phyloP scores from a whole-genome alignment of 768 basidiomycete species.

The Phanerochaete carnosa region DNA sequence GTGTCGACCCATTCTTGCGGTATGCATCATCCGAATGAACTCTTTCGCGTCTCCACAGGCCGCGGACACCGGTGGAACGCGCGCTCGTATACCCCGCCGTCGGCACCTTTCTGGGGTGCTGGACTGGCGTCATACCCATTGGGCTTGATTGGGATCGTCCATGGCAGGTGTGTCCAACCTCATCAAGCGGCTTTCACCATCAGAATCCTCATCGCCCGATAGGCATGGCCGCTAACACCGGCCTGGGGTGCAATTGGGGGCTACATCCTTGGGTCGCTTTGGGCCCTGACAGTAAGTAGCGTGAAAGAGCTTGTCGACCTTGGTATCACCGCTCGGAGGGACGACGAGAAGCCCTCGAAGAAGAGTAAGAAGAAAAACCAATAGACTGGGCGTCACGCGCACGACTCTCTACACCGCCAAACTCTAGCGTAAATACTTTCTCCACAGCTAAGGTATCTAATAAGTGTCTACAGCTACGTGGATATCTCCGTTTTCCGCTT shows the following conservation, averaged over 20 bases:
- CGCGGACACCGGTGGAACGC: slow-evolving; percentile 67
- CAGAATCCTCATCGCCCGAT: neutral
- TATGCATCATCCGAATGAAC: neutral
- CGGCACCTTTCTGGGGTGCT: slow-evolving; percentile 71
- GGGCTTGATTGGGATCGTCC: slow-evolving; percentile 96
- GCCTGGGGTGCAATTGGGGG: slow-evolving; percentile 70
- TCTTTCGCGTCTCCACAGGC: slow-evolving; percentile 27
- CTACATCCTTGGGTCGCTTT: slow-evolving; percentile 57
- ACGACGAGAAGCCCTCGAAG: neutral
- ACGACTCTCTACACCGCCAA: neutral
- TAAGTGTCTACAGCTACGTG: neutral
- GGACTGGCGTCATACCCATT: slow-evolving; percentile 80
- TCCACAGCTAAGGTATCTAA: neutral
- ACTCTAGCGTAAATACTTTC: neutral
- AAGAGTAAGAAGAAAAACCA: slow-evolving; percentile 8
- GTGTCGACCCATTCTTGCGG: neutral
- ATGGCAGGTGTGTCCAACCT: slow-evolving; percentile 74
- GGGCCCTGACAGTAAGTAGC: slow-evolving; percentile 45
- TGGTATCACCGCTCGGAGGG: slow-evolving; percentile 3
- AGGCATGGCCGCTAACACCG: slow-evolving; percentile 85
- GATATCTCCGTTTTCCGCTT: neutral
- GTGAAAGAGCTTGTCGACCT: slow-evolving; percentile 25
- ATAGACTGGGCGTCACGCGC: neutral
- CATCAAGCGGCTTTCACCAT: neutral
- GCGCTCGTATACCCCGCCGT: slow-evolving; percentile 76